These are phyloP conservation scores for Paradendryphiella salina DNA, from an alignment of 2,329 filamentous ascomycete species.

Conservation along the genomic window DNA sequence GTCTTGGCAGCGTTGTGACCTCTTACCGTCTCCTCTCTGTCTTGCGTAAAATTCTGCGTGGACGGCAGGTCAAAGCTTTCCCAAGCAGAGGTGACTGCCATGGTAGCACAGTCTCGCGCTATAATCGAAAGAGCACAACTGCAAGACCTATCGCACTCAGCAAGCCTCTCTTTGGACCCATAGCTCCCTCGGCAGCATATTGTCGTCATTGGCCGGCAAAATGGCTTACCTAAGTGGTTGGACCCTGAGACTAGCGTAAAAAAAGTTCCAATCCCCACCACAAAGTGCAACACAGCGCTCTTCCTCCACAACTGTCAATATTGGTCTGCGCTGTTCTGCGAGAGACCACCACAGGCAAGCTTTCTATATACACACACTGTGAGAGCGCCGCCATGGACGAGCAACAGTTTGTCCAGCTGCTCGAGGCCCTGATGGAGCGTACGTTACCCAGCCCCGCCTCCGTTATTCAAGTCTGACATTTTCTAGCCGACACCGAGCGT, in stretches of 20 bases:
- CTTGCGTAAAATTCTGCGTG: neutral
- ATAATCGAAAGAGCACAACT: neutral
- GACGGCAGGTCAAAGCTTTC: neutral
- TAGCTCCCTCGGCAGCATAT: constrained; percentile 2
- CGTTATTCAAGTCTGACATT: constrained; percentile 41
- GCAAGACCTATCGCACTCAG: neutral
- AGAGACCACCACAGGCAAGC: constrained; percentile 27
- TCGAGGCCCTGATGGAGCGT: constrained; percentile 88
- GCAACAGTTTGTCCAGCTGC: constrained; percentile 80
- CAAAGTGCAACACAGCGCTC: constrained; percentile 17
- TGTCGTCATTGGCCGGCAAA: constrained; percentile 12
- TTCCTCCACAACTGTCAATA: constrained; percentile 22
- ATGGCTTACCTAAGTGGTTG: constrained; percentile 12
- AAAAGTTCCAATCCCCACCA: constrained; percentile 28
- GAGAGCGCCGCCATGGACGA: constrained; percentile 65
- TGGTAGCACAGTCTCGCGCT: neutral
- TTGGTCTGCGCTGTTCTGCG: constrained; percentile 26
- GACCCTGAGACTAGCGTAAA: constrained; percentile 18
- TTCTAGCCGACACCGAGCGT: constrained; percentile 69
- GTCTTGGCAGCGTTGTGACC: neutral
- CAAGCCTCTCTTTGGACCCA: neutral
- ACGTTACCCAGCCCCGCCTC: constrained; percentile 49
- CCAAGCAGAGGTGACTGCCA: neutral
- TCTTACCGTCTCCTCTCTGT: neutral
- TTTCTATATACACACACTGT: constrained; percentile 27